A percentile compares a stretch with the other conserved stretches of the same genome.
Conservation (phyloP, 2,329 filamentous ascomycete genomes). For the Calonectria pauciramosa region DNA sequence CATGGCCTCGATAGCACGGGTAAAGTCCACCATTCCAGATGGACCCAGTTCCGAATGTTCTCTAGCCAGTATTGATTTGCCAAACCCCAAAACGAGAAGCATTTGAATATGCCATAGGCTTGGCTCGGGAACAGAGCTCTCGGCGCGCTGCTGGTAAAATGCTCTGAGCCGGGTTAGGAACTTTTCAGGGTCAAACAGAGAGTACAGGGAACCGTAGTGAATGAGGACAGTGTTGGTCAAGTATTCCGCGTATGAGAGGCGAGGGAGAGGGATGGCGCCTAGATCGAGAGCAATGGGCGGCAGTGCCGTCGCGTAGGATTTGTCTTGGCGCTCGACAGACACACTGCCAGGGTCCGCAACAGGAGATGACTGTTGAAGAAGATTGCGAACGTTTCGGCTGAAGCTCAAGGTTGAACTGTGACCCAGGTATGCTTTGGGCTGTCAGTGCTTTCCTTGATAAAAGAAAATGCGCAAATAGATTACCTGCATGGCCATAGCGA, state of each 20-base stretch:
- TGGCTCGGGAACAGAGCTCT: not conserved
- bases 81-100: constrained; percentile 35
- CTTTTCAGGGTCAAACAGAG: constrained; percentile 24
- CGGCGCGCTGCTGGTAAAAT: constrained; percentile 28
- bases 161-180: constrained; percentile 26
- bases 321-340: constrained; percentile 34
- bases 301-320: constrained; percentile 31
- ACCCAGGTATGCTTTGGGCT: constrained; percentile 33
- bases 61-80: constrained; percentile 37
- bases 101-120: constrained; percentile 39
- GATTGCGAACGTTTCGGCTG: constrained; percentile 37
- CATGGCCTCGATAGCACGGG: constrained; percentile 31
- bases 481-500: constrained; percentile 36
- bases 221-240: constrained; percentile 35
- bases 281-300: constrained; percentile 33
- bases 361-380: constrained; percentile 31
- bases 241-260: constrained; percentile 36
- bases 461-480: not conserved
- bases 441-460: not conserved
- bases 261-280: constrained; percentile 26
- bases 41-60: constrained; percentile 37
- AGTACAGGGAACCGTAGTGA: constrained; percentile 35
- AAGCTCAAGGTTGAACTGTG: constrained; percentile 39
- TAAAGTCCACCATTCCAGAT: constrained; percentile 38
- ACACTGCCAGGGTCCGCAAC: constrained; percentile 28